These are phyloP conservation scores for Fusarium sp. DNA, from an alignment of 2,329 filamentous ascomycete species.

Conservation along the genomic window DNA sequence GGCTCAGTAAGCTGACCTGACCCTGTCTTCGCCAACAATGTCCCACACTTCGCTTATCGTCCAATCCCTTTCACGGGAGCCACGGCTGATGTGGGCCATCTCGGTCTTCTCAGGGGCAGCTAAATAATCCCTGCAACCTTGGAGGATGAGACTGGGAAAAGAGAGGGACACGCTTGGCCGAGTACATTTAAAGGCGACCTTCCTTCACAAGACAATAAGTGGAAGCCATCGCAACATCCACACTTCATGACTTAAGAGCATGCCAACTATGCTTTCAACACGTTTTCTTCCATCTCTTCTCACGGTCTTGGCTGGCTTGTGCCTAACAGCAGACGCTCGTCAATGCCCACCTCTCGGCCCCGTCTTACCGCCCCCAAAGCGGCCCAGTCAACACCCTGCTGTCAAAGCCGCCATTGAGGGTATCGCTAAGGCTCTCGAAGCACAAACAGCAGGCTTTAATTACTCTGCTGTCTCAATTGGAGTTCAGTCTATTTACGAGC, in stretches of 20 bases:
- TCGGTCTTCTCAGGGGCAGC: neutral
- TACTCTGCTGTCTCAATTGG: slow-evolving; percentile 5
- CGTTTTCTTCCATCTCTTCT: neutral
- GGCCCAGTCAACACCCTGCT: neutral
- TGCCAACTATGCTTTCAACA: neutral
- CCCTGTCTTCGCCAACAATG: neutral
- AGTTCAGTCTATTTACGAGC: slow-evolving; percentile 5
- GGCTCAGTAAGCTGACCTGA: neutral
- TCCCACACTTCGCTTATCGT: neutral
- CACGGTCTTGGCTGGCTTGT: neutral
- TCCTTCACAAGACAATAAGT: fast-evolving
- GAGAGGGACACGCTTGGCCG: neutral
- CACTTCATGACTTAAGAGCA: fast-evolving
- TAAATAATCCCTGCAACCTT: neutral
- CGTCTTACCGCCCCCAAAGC: slow-evolving; percentile 2
- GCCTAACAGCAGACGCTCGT: neutral
- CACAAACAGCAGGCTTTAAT: neutral
- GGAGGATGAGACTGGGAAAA: neutral
- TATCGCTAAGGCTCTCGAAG: neutral
- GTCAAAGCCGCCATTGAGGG: neutral
- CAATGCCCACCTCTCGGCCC: slow-evolving; percentile 14
- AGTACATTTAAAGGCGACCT: neutral
- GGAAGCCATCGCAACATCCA: fast-evolving
- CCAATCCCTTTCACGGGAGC: neutral
- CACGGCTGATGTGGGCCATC: neutral